Conservation (phyloP, 176 grass and related monocot genomes). For the Eragrostis nindensis region DNA sequence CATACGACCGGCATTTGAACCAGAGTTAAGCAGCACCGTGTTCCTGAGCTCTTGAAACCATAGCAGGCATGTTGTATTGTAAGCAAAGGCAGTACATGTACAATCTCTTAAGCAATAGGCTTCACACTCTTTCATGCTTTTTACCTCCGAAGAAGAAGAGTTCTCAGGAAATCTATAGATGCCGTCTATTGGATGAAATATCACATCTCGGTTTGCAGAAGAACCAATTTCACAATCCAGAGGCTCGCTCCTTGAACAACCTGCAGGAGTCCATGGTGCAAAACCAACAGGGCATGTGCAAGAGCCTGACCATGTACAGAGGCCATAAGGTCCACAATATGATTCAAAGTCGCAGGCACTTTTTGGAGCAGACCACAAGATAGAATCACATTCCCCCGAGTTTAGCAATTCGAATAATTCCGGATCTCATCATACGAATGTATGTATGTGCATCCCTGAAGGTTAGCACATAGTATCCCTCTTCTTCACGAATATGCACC, state of each 20-base stretch:
- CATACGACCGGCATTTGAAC: not conserved
- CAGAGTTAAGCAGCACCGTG: not conserved
- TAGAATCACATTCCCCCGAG: not conserved
- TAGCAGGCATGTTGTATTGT: not conserved
- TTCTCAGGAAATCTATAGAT: slow-evolving; percentile 5
- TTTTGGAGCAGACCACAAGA: slow-evolving; percentile 26
- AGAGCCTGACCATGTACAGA: not conserved
- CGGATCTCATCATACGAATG: not conserved
- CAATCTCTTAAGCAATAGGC: slow-evolving; percentile 12
- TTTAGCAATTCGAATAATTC: not conserved
- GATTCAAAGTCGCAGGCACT: not conserved
- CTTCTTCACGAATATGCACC: slow-evolving; percentile 23
- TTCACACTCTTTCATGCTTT: not conserved
- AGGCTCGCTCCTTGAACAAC: too few species aligned
- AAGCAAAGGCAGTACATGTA: slow-evolving; percentile 35
- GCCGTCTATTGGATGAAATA: slow-evolving; percentile 2
- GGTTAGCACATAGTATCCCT: not conserved
- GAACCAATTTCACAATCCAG: too few species aligned
- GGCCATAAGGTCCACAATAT: slow-evolving; percentile 18
- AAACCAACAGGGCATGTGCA: slow-evolving; percentile 28
- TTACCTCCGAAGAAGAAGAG: not conserved
- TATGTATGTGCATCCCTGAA: not conserved
- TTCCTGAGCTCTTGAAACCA: slow-evolving; percentile 16
- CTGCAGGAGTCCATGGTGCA: too few species aligned
- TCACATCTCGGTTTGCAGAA: too few species aligned